A percentile compares a stretch with the other conserved stretches of the same genome.
Evolutionary conservation across 2,329 filamentous ascomycete species (phyloP).

Genomic region (Myriangium duriaei): DNA sequence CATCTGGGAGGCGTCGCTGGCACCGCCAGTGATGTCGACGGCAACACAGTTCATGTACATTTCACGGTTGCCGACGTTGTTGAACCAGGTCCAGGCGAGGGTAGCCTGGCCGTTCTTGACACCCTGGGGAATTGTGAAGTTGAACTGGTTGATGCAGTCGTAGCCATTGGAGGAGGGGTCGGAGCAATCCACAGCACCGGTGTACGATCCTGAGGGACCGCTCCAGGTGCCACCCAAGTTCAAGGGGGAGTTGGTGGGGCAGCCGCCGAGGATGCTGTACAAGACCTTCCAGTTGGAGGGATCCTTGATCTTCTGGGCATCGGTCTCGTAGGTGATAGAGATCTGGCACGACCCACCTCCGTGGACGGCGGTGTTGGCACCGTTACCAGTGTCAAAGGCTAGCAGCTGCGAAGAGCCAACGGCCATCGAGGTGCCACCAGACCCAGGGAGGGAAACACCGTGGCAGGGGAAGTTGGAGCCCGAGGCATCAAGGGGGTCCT

Average conservation of each 20-base stretch:
- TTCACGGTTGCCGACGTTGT: slow-evolving; percentile 81
- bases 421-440: slow-evolving; percentile 42
- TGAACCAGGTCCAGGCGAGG: slow-evolving; percentile 91
- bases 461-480: slow-evolving; percentile 80
- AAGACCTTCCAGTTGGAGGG: slow-evolving; percentile 75
- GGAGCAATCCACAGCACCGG: slow-evolving; percentile 7
- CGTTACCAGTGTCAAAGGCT: slow-evolving; percentile 38
- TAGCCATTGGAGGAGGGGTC: slow-evolving; percentile 10
- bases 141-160: slow-evolving; percentile 42
- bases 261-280: slow-evolving; percentile 75
- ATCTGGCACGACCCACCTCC: slow-evolving; percentile 90
- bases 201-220: slow-evolving; percentile 8
- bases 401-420: slow-evolving; percentile 52
- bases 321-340: slow-evolving; percentile 65
- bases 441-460: slow-evolving; percentile 33
- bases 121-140: slow-evolving; percentile 58
- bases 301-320: slow-evolving; percentile 43
- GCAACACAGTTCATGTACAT: slow-evolving; percentile 97
- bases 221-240: slow-evolving; percentile 38
- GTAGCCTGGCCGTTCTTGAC: slow-evolving; percentile 66
- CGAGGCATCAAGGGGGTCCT: slow-evolving; percentile 47
- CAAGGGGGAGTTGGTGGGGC: slow-evolving; percentile 50
- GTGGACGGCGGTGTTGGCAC: slow-evolving; percentile 59
- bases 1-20: slow-evolving; percentile 42
- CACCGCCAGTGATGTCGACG: slow-evolving; percentile 47